Evolutionary conservation across 2,329 filamentous ascomycete species (phyloP), one percentile per base, ranked within the genome.

Genomic region (Colletotrichum eremochloae): DNA sequence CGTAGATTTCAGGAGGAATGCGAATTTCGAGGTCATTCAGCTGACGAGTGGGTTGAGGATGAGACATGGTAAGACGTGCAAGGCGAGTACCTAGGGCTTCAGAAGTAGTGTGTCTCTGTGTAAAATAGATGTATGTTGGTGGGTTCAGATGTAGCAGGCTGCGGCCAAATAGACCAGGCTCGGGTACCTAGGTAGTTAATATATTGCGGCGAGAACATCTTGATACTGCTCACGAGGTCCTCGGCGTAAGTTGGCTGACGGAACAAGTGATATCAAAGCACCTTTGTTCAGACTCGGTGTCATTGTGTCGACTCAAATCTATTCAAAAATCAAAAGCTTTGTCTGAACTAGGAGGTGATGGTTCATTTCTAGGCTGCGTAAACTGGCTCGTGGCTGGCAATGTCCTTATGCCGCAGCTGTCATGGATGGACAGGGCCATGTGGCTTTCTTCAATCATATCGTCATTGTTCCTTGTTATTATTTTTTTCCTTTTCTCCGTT

Each of bases 291-390:
- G 40, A 20, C 31, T 53, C 29, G 7, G 38, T 11, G 4, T 38
- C 6, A 33, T 55, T 62, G 33, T 14, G 24, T 48, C n/a, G 52
- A 20, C 38, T 64, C 24, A 48, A 38, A 36, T 46, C 9, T 11
- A 11, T 53, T 48, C 46, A 66, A 7, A 36, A 36, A 69, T 24
- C 48, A 44, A 50, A 44, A 31, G 68, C 57, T 50, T 62, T 40
- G 53, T 61, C 53, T 31, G 29, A 68, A 40, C 36, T 58, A 50
- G n/a, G 66, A 65, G 60, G 66, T 61, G 48, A 61, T 72, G 53
- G 46, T 66, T 72, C 70, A 72, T 72, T 70, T 70, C 60, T 72
- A 72, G 66, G 55, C 70, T 72, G 70, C 70, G 66, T 72, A 42
- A 69, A 65, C 33, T 72, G 66, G 46, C 55, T 65, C 48, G 38